Evolutionary conservation across 2,329 filamentous ascomycete genomes (phyloP).

Genomic region (Periconia digitata): DNA sequence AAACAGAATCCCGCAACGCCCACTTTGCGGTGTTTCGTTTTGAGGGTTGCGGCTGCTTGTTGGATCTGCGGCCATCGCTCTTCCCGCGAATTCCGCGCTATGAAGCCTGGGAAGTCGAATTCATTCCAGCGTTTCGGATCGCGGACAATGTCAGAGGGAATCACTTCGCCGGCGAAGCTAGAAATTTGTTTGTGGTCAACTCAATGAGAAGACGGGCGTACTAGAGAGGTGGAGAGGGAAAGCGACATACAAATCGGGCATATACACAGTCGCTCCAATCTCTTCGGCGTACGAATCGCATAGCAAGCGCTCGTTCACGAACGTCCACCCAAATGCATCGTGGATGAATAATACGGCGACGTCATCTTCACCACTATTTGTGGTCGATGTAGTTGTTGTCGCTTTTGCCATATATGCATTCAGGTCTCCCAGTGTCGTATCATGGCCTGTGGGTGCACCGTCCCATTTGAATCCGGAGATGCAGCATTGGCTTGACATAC

Average conservation of each 20-base stretch:
- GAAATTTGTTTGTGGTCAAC: neutral
- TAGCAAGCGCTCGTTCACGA: constrained; percentile 46
- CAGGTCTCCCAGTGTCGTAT: constrained; percentile 32
- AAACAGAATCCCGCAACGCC: constrained; percentile 50
- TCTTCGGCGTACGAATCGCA: constrained; percentile 48
- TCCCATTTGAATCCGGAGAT: constrained; percentile 36
- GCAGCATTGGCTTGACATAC: constrained; percentile 22
- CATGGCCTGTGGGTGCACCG: constrained; percentile 38
- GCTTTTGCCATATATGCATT: constrained; percentile 45
- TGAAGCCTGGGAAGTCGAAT: constrained; percentile 43
- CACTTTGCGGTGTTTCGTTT: constrained; percentile 28
- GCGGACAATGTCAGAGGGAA: constrained; percentile 8
- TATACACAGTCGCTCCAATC: constrained; percentile 45
- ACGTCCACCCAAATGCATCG: constrained; percentile 48
- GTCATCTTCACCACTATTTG: neutral
- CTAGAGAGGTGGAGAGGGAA: neutral
- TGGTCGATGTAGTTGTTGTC: constrained; percentile 7
- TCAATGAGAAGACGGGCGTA: neutral
- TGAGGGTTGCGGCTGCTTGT: constrained; percentile 29
- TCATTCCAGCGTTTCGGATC: constrained; percentile 11
- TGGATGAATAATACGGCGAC: constrained; percentile 43
- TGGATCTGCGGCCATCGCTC: constrained; percentile 40
- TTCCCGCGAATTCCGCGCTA: constrained; percentile 33
- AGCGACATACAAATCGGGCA: constrained; percentile 44
- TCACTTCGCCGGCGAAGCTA: constrained; percentile 20